phyloP scores from a whole-genome alignment of 768 basidiomycete species.

The Podaxis mareebaensis region DNA sequence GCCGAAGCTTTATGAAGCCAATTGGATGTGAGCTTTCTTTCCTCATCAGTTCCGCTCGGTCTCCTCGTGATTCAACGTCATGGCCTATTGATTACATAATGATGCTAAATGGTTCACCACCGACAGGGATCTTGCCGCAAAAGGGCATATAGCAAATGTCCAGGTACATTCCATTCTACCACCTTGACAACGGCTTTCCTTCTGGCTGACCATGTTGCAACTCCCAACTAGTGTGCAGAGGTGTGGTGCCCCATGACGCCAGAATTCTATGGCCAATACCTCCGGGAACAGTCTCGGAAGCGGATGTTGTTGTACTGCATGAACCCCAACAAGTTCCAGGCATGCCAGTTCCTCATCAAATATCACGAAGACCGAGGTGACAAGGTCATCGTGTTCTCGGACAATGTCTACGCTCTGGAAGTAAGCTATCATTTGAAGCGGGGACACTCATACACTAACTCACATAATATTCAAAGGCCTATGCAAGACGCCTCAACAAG shows the following conservation, averaged over 20 bases:
- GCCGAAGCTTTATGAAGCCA: constrained; percentile 98
- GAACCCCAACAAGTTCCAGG: constrained; percentile 99
- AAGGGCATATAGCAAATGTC: constrained; percentile 99
- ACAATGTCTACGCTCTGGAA: constrained; percentile 97
- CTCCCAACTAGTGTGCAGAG: constrained; percentile 80
- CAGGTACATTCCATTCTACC: constrained; percentile 59
- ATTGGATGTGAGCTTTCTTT: constrained; percentile 79
- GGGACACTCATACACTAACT: neutral
- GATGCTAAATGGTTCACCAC: constrained; percentile 16
- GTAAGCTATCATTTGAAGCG: constrained; percentile 42
- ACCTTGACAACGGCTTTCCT: neutral
- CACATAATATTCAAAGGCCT: constrained; percentile 52
- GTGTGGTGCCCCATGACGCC: constrained; percentile 99
- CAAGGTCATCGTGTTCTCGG: constrained; percentile 99
- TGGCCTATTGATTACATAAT: constrained; percentile 19
- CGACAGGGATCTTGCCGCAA: constrained; percentile 86
- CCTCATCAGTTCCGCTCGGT: neutral
- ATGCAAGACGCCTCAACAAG: constrained; percentile 91
- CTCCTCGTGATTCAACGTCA: constrained; percentile 1
- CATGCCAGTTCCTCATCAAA: constrained; percentile 97
- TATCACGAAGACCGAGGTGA: constrained; percentile 98
- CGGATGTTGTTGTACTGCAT: constrained; percentile 98
- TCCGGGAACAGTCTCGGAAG: constrained; percentile 89
- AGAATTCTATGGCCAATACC: constrained; percentile 97
- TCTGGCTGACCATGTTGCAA: constrained; percentile 11